phyloP scores from a whole-genome alignment of 1,284 basidiomycete species.

The Sanguinoderma infundibulare region DNA sequence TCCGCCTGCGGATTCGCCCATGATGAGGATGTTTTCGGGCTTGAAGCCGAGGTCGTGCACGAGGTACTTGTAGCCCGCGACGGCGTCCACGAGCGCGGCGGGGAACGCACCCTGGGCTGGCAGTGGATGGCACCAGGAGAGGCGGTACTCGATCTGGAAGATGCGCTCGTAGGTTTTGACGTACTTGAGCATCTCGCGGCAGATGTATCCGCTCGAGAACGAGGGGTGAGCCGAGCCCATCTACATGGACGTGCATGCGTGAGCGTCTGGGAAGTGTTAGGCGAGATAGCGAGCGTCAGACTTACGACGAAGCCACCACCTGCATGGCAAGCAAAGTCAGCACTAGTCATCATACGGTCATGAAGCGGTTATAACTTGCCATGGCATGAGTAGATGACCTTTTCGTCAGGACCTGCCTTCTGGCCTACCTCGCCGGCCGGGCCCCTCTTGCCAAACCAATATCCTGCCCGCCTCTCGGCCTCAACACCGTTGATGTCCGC shows the following conservation, averaged over 20 bases:
- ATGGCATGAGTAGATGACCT: no score
- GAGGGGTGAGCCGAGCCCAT: constrained; percentile 44
- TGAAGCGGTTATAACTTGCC: no score
- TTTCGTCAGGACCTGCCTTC: no score
- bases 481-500: constrained; percentile 21
- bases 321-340: no score
- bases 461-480: constrained; percentile 16
- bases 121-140: constrained; percentile 25
- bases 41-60: constrained; percentile 44
- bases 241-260: no score
- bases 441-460: constrained; percentile 20
- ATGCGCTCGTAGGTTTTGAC: constrained; percentile 33
- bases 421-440: constrained; percentile 28
- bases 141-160: constrained; percentile 38
- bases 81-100: constrained; percentile 62
- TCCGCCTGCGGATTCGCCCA: constrained; percentile 75
- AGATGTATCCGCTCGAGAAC: constrained; percentile 9
- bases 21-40: constrained; percentile 57
- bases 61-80: constrained; percentile 66
- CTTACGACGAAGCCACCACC: no score
- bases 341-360: no score
- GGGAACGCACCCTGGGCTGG: constrained; percentile 54
- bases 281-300: no score
- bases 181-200: constrained; percentile 23
- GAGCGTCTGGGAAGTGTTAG: no score